A percentile compares a stretch with the other conserved stretches of the same genome.
These are phyloP conservation scores for Colletotrichum endophyticum DNA, from an alignment of 2,329 filamentous ascomycete genomes.

Conservation along the genomic window DNA sequence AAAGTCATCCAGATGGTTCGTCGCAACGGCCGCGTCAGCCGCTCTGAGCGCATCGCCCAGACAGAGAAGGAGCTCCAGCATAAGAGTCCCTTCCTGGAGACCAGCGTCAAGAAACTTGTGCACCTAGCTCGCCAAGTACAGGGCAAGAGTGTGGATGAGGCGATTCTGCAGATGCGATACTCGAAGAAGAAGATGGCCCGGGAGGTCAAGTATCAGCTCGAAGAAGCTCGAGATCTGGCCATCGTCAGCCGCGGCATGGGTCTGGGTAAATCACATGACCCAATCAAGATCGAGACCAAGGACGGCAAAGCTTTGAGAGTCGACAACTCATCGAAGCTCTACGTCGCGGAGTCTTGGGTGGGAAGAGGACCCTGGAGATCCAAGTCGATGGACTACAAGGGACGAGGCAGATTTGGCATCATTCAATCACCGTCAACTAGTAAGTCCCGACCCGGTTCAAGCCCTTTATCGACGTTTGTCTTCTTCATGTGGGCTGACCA, in stretches of 20 bases:
- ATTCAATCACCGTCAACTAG: constrained; percentile 77
- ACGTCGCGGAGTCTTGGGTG: constrained; percentile 93
- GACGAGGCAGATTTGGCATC: constrained; percentile 72
- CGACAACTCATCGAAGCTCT: constrained; percentile 79
- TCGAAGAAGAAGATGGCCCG: constrained; percentile 90
- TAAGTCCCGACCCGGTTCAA: constrained; percentile 48
- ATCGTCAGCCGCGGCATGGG: constrained; percentile 87
- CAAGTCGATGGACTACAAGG: constrained; percentile 71
- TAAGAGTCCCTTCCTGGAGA: constrained; percentile 78
- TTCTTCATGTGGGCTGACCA: not conserved
- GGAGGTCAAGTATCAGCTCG: constrained; percentile 79
- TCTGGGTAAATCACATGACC: constrained; percentile 50
- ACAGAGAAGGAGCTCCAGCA: constrained; percentile 59
- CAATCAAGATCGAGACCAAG: constrained; percentile 69
- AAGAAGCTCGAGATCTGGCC: constrained; percentile 82
- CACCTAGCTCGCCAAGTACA: constrained; percentile 86
- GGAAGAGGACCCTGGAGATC: constrained; percentile 71
- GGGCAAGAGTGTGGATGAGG: constrained; percentile 93
- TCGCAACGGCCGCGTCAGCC: constrained; percentile 68
- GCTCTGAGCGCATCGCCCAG: constrained; percentile 70
- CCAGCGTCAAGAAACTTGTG: constrained; percentile 89
- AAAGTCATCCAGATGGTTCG: constrained; percentile 81
- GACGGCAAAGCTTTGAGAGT: constrained; percentile 76
- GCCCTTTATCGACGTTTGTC: not conserved
- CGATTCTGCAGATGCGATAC: constrained; percentile 93